Evolutionary conservation across 1,139 yeast species (phyloP).

Genomic region (Magnusiomyces clavatus): DNA sequence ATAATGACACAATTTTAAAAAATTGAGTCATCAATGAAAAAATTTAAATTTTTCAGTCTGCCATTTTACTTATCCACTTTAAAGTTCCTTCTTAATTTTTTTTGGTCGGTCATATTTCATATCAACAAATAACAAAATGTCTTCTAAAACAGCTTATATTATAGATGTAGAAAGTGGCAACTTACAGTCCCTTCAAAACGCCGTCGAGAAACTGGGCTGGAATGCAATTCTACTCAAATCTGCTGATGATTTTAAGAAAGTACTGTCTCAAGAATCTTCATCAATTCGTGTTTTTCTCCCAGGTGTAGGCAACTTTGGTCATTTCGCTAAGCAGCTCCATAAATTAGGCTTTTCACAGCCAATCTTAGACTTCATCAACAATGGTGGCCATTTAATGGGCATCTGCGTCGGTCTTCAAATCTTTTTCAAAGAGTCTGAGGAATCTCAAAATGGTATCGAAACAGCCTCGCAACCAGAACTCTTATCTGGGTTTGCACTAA

Average conservation of each 20-base stretch:
- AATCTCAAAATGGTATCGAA: slow-evolving; percentile 39
- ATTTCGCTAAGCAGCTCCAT: slow-evolving; percentile 66
- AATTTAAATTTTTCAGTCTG: too few relatives aligned
- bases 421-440: slow-evolving; percentile 66
- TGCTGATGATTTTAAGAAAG: slow-evolving; percentile 25
- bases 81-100: not conserved
- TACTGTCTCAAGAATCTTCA: slow-evolving; percentile 22
- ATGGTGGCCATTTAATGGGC: slow-evolving; percentile 87
- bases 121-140: too few relatives aligned
- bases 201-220: slow-evolving; percentile 71
- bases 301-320: slow-evolving; percentile 96
- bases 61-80: not conserved
- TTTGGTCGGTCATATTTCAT: not conserved
- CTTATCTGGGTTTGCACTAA: slow-evolving; percentile 44
- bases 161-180: slow-evolving; percentile 96
- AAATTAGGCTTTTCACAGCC: slow-evolving; percentile 59
- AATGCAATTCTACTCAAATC: slow-evolving; percentile 36
- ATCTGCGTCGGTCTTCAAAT: slow-evolving; percentile 95
- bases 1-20: not conserved
- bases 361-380: slow-evolving; percentile 51
- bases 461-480: not conserved
- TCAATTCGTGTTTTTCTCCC: slow-evolving; percentile 46
- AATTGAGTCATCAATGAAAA: too few relatives aligned
- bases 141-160: slow-evolving; percentile 46
- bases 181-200: slow-evolving; percentile 79